These are phyloP conservation scores for Marchantia polymorpha DNA, from an alignment of 225 moss, liverwort and hornwort species.

Conservation along the genomic window DNA sequence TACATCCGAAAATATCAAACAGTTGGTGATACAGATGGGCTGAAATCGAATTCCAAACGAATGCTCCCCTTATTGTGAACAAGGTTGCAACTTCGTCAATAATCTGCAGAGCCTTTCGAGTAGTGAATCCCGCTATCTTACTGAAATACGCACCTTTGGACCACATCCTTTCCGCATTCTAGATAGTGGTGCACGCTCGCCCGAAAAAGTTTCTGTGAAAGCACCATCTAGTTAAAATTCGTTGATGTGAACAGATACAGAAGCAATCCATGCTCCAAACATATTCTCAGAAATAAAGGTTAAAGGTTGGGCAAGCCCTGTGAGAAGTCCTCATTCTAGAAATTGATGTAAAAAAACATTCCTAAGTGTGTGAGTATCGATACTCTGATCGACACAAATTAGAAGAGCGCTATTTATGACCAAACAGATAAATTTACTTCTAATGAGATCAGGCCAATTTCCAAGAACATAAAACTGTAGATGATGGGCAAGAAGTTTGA, in stretches of 20 bases:
- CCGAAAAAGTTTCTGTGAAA: slow-evolving; percentile 55
- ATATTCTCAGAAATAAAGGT: too few species aligned
- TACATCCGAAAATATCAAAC: slow-evolving; percentile 11
- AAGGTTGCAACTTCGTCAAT: not conserved
- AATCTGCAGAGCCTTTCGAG: not conserved
- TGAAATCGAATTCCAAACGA: not conserved
- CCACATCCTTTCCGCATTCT: slow-evolving; percentile 76
- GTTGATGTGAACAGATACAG: not conserved
- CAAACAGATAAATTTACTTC: too few species aligned
- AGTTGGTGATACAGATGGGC: not conserved
- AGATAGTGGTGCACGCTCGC: slow-evolving; percentile 77
- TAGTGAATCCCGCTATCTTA: not conserved
- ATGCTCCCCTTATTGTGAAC: not conserved
- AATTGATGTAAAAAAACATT: too few species aligned
- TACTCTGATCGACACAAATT: too few species aligned
- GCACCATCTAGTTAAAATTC: not conserved
- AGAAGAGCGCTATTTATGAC: too few species aligned
- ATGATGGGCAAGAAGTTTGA: too few species aligned
- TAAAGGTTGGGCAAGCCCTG: too few species aligned
- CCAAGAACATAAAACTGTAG: too few species aligned
- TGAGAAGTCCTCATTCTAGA: too few species aligned
- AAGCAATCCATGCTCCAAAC: not conserved
- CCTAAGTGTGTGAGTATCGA: too few species aligned
- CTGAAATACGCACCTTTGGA: slow-evolving; percentile 49
- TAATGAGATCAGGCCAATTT: too few species aligned